Percentiles rank a stretch among this genome's conserved stretches.
Evolutionary conservation across 2,329 filamentous ascomycete species (phyloP).

Genomic region (Microascus cirrosus): DNA sequence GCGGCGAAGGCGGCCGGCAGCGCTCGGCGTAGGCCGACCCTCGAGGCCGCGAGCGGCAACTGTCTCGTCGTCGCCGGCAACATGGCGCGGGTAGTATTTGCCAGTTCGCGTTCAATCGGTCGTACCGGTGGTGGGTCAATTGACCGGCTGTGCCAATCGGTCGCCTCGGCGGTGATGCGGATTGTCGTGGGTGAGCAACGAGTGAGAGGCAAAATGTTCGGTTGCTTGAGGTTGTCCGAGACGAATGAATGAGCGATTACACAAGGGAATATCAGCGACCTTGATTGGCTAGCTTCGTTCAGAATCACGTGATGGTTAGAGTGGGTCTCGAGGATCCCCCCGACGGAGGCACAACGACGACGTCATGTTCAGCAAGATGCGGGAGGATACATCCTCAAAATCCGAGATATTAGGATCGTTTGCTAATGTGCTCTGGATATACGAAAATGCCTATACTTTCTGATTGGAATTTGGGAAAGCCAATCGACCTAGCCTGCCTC

Average conservation of each 20-base stretch:
- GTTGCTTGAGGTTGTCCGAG: background rate
- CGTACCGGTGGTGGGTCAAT: background rate
- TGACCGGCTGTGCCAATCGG: background rate
- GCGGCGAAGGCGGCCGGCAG: constrained; percentile 14
- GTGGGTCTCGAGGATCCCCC: background rate
- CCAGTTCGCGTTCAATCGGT: background rate
- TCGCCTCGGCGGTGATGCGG: background rate
- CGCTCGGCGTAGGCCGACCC: background rate
- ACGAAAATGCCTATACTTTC: no score
- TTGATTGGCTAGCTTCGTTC: background rate
- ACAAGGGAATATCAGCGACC: constrained; percentile 1
- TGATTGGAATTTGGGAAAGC: no score
- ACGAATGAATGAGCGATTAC: constrained; percentile 1
- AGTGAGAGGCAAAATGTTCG: background rate
- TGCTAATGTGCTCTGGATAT: no score
- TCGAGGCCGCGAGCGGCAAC: constrained; percentile 5
- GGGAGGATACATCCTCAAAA: background rate
- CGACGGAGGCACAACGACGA: background rate
- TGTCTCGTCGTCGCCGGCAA: constrained; percentile 10
- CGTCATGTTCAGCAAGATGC: background rate
- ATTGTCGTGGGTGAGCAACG: background rate
- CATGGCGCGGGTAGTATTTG: no score
- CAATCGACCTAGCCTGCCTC: no score
- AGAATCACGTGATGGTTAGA: background rate
- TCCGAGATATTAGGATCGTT: no score